Evolutionary conservation across 306 rosid species (phyloP).

Genomic region (Ochetophila trinervis): DNA sequence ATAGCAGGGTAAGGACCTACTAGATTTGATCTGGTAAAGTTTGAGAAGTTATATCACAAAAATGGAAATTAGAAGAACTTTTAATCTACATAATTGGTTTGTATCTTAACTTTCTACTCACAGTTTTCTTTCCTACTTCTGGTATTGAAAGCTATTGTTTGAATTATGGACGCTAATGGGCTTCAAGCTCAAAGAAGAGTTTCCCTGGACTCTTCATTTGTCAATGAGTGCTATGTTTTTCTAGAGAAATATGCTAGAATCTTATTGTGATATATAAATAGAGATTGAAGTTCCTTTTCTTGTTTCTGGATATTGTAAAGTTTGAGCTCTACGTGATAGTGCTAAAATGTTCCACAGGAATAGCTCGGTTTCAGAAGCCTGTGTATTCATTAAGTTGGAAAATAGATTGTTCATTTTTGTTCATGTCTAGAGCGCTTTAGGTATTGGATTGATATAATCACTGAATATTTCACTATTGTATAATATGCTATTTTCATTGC

Average conservation of each 20-base stretch:
- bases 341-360: neutral
- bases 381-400: neutral
- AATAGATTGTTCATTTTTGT: too few relatives aligned
- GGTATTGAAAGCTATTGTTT: neutral
- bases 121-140: neutral
- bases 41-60: neutral
- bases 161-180: neutral
- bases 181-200: neutral
- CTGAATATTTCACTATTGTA: too few relatives aligned
- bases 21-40: slow-evolving; percentile 2
- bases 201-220: neutral
- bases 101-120: neutral
- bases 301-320: neutral
- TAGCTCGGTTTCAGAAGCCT: neutral
- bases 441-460: too few relatives aligned
- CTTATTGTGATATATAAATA: neutral
- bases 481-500: neutral
- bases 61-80: too few relatives aligned
- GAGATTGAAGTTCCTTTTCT: neutral
- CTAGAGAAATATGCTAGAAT: slow-evolving; percentile 10
- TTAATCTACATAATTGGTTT: neutral
- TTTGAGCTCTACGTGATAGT: neutral
- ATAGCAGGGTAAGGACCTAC: slow-evolving; percentile 63
- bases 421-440: too few relatives aligned
- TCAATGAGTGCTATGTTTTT: neutral